Conservation (phyloP, 139 green algal genomes). For the Picochlorum sp. region DNA sequence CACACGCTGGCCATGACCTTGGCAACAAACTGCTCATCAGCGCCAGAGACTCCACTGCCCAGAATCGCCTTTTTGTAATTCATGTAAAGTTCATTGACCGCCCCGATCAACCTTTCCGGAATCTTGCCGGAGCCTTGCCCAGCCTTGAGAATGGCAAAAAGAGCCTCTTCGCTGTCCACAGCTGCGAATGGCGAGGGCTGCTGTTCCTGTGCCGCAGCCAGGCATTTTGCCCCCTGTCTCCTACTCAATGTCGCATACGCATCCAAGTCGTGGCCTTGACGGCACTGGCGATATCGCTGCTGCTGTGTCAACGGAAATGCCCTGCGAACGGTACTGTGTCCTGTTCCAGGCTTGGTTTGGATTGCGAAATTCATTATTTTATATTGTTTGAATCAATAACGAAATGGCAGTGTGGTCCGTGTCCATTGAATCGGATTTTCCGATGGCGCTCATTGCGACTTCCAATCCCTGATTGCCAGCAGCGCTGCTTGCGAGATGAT, state of each 20-base stretch:
- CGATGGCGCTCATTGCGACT: too few species aligned
- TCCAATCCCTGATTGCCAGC: too few species aligned
- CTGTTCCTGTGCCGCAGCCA: slow-evolving; percentile 1
- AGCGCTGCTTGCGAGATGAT: too few species aligned
- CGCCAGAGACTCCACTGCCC: slow-evolving; percentile 32
- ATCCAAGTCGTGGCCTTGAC: too few species aligned
- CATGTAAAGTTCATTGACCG: slow-evolving; percentile 75
- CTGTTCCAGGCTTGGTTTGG: too few species aligned
- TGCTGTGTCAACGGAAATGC: too few species aligned
- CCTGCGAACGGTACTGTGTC: too few species aligned
- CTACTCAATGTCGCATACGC: not conserved
- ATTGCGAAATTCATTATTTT: too few species aligned
- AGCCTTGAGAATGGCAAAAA: slow-evolving; percentile 46
- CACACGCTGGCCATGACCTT: slow-evolving; percentile 44
- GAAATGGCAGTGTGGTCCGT: too few species aligned
- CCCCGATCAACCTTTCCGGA: slow-evolving; percentile 40
- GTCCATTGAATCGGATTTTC: too few species aligned
- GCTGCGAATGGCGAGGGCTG: slow-evolving; percentile 27
- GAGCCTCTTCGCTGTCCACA: slow-evolving; percentile 48
- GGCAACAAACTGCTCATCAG: slow-evolving; percentile 53
- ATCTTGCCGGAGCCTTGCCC: slow-evolving; percentile 35
- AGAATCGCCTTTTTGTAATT: slow-evolving; percentile 75
- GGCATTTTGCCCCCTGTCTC: not conserved
- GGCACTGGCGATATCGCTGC: too few species aligned
- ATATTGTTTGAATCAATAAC: too few species aligned